Evolutionary conservation across 768 basidiomycete species (phyloP).

Genomic region (Galerina sulciceps): DNA sequence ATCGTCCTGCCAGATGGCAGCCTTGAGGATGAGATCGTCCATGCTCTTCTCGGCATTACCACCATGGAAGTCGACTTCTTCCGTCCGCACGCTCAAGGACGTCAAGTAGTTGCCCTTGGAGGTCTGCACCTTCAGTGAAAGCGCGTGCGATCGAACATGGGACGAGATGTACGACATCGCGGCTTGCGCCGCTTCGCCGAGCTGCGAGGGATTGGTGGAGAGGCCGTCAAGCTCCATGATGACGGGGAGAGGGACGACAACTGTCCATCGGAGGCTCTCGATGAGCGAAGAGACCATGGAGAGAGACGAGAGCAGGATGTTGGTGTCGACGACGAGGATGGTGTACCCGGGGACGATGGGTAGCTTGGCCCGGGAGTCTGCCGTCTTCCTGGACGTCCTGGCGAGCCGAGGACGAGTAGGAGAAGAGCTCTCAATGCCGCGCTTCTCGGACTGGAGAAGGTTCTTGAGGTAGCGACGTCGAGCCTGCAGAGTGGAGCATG

Average conservation of each 20-base stretch:
- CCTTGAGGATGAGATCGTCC: constrained; percentile 94
- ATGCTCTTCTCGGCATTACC: constrained; percentile 69
- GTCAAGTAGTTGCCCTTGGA: constrained; percentile 92
- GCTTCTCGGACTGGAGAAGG: constrained; percentile 58
- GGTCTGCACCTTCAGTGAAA: constrained; percentile 92
- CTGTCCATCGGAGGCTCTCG: constrained; percentile 83
- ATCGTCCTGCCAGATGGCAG: constrained; percentile 91
- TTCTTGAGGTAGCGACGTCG: constrained; percentile 75
- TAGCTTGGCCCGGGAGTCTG: constrained; percentile 44
- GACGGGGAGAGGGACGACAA: constrained; percentile 91
- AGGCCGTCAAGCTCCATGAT: constrained; percentile 98
- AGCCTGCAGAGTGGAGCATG: constrained; percentile 45
- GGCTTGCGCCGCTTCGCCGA: constrained; percentile 74
- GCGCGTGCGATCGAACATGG: constrained; percentile 73
- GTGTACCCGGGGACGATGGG: constrained; percentile 84
- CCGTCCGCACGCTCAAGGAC: constrained; percentile 80
- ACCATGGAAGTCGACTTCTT: constrained; percentile 74
- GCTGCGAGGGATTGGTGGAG: constrained; percentile 56
- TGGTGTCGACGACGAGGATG: constrained; percentile 91
- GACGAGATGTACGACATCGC: constrained; percentile 79
- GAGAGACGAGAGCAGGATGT: constrained; percentile 88
- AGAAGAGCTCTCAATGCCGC: constrained; percentile 27
- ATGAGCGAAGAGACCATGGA: constrained; percentile 73
- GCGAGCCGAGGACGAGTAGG: constrained; percentile 31
- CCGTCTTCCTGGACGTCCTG: constrained; percentile 28